Percentiles rank a stretch among this genome's conserved stretches.
phyloP scores from a whole-genome alignment of 495 filamentous ascomycete genomes.

The Penicillium lividum region DNA sequence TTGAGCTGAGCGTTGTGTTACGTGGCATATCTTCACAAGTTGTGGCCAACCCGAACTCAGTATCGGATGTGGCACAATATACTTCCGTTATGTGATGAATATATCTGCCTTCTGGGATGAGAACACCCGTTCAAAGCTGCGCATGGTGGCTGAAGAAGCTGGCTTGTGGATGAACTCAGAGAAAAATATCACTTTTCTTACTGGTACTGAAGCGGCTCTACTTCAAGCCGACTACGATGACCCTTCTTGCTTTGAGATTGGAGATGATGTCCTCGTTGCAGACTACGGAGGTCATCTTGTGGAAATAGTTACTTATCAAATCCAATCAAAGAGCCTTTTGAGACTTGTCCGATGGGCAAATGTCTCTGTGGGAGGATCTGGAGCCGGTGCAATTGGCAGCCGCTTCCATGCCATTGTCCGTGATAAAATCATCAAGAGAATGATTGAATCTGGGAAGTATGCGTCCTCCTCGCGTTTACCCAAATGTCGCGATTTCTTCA shows the following conservation, averaged over 20 bases:
- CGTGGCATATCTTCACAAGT: no score
- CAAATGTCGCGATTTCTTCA: not conserved
- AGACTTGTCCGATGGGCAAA: not conserved
- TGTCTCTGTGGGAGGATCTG: not conserved
- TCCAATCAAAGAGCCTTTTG: not conserved
- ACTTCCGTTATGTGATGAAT: not conserved
- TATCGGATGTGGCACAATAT: no score
- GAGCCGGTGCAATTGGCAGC: not conserved
- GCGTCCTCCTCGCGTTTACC: not conserved
- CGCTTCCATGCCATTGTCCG: not conserved
- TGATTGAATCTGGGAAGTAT: not conserved
- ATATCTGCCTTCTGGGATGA: not conserved
- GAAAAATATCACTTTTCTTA: not conserved
- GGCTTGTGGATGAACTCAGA: not conserved
- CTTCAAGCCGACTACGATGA: not conserved
- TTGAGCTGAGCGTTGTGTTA: no score
- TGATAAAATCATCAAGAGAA: not conserved
- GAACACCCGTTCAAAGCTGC: not conserved
- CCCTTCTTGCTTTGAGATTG: not conserved
- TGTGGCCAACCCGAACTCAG: no score
- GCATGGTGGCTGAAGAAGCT: not conserved
- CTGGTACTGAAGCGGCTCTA: not conserved
- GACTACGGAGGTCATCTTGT: not conserved
- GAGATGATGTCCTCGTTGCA: not conserved
- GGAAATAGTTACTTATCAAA: not conserved